These are phyloP conservation scores for Rhynchospora breviuscula DNA, from an alignment of 176 grass and related monocot species.

Conservation along the genomic window DNA sequence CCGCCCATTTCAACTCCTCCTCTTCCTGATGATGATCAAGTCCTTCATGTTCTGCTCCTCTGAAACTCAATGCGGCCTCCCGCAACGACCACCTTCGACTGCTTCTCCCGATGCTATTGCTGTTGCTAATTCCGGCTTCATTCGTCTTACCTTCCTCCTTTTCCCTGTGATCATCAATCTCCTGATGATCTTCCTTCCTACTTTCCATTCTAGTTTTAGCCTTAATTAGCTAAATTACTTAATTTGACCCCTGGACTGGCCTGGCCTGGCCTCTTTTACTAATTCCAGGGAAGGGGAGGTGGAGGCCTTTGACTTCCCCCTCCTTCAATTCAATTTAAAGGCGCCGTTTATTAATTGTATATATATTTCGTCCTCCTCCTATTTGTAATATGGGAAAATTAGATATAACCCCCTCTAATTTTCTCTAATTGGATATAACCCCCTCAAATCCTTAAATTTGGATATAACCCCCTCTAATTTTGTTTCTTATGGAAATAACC, in stretches of 20 bases:
- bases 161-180: background rate
- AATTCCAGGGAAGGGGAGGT: background rate
- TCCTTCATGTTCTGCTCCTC: background rate
- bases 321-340: background rate
- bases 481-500: no score
- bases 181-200: background rate
- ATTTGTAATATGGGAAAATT: background rate
- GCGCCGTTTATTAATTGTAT: no score
- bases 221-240: background rate
- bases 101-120: slow-evolving; percentile 24
- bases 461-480: no score
- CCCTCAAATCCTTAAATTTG: no score
- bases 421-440: no score
- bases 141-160: background rate
- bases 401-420: no score
- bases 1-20: slow-evolving; percentile 50
- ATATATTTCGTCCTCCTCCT: no score
- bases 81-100: slow-evolving; percentile 26
- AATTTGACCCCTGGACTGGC: no score
- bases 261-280: background rate
- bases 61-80: slow-evolving; percentile 24
- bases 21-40: slow-evolving; percentile 23
- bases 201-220: slow-evolving; percentile 6
- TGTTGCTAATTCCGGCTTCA: background rate
- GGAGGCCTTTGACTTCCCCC: background rate